phyloP scores from a whole-genome alignment of 768 basidiomycete genomes.

The Chiua virens region DNA sequence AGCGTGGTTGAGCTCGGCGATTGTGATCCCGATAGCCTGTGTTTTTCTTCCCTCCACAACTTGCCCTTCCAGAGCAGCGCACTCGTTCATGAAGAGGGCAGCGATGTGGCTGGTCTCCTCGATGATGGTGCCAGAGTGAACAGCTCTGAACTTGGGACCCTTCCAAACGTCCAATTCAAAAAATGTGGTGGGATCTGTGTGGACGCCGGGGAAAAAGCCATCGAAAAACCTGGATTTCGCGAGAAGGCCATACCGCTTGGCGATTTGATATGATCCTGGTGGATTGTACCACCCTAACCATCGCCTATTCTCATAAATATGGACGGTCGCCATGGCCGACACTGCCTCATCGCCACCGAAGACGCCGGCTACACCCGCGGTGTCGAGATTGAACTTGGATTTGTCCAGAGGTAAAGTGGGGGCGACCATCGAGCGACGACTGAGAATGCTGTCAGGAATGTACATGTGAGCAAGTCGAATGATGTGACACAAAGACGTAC shows the following conservation, averaged over 20 bases:
- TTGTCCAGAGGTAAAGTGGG: conserved; percentile 14
- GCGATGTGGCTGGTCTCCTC: conserved; percentile 33
- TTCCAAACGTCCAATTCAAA: conserved; percentile 32
- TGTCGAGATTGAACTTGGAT: conserved; percentile 28
- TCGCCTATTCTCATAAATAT: conserved; percentile 32
- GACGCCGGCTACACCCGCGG: conserved; percentile 37
- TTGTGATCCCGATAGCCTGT: conserved; percentile 24
- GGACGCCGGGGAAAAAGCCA: conserved; percentile 35
- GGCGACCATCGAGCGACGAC: conserved; percentile 13
- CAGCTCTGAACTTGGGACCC: conserved; percentile 34
- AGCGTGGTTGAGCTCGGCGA: conserved; percentile 24
- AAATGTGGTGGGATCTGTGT: conserved; percentile 31
- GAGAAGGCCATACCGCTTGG: conserved; percentile 33
- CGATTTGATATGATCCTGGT: conserved; percentile 37
- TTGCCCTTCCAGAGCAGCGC: conserved; percentile 9
- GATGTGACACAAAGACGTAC: conserved; percentile 6
- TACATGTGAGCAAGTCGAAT: conserved; percentile 21
- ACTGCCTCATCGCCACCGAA: conserved; percentile 40
- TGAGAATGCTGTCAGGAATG: conserved; percentile 15
- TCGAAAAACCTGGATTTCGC: conserved; percentile 35
- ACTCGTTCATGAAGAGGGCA: conserved; percentile 28
- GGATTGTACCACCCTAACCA: conserved; percentile 42
- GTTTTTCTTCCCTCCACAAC: conserved; percentile 27
- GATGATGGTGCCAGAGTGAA: conserved; percentile 33
- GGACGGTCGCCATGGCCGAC: conserved; percentile 38